A percentile compares a stretch with the other conserved stretches of the same genome.
Conservation (phyloP, 768 basidiomycete species). For the Trametes cubensis region DNA sequence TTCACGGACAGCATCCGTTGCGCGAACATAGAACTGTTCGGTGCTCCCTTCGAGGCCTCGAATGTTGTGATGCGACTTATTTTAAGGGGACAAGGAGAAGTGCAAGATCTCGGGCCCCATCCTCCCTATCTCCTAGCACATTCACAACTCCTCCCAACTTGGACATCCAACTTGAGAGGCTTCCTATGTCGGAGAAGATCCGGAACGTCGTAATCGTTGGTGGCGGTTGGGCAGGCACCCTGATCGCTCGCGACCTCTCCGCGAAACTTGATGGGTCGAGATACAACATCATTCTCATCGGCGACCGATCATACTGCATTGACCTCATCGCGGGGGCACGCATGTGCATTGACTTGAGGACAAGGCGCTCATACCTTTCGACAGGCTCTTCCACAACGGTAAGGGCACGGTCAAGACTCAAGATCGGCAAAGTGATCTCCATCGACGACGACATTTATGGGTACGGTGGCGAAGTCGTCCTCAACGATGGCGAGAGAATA, state of each 20-base stretch:
- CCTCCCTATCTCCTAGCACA: not conserved
- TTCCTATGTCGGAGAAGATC: slow-evolving; percentile 22
- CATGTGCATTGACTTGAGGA: slow-evolving; percentile 50
- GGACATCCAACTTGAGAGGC: too few species aligned
- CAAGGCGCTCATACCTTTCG: slow-evolving; percentile 51
- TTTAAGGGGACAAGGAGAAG: too few species aligned
- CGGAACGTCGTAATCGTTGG: slow-evolving; percentile 54
- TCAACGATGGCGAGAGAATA: slow-evolving; percentile 52
- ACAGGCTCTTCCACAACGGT: slow-evolving; percentile 48
- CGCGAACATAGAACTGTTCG: too few species aligned
- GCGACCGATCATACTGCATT: slow-evolving; percentile 51
- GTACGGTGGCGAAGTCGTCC: slow-evolving; percentile 50
- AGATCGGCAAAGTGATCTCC: slow-evolving; percentile 40
- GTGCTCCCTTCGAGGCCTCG: too few species aligned
- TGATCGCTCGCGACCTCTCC: slow-evolving; percentile 51
- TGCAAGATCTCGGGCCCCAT: not conserved
- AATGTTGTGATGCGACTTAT: too few species aligned
- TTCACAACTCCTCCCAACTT: not conserved
- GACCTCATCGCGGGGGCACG: slow-evolving; percentile 56
- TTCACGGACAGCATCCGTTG: too few species aligned
- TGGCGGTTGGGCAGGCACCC: slow-evolving; percentile 57
- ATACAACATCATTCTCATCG: slow-evolving; percentile 58
- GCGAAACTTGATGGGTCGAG: slow-evolving; percentile 49
- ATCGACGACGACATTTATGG: slow-evolving; percentile 36
- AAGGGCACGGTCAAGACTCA: slow-evolving; percentile 44